phyloP scores from a whole-genome alignment of 2,329 filamentous ascomycete genomes.

The Grosmannia huntii region DNA sequence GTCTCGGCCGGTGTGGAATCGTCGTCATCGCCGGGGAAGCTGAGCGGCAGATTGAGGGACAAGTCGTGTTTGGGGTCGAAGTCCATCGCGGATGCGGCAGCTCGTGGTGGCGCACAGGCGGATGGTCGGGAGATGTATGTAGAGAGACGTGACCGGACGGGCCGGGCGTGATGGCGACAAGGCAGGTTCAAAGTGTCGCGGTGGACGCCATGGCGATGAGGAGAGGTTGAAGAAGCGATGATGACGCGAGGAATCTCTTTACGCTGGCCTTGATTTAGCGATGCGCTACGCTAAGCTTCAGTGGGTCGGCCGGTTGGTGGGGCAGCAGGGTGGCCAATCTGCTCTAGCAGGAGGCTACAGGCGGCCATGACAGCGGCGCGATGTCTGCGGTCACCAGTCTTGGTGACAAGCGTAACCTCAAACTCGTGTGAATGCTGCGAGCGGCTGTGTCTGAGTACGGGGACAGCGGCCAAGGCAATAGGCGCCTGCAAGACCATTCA shows the following conservation, averaged over 20 bases:
- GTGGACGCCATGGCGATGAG: neutral
- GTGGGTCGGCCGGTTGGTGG: neutral
- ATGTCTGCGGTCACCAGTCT: too few species aligned
- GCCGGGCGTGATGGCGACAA: neutral
- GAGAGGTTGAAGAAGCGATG: neutral
- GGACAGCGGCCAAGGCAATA: too few species aligned
- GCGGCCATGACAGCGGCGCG: too few species aligned
- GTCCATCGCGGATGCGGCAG: conserved; percentile 4
- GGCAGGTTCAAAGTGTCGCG: neutral
- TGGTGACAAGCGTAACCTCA: too few species aligned
- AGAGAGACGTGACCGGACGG: neutral
- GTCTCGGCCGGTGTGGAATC: too few species aligned
- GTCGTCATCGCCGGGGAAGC: conserved; percentile 8
- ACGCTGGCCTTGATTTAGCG: neutral
- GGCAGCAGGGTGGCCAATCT: neutral
- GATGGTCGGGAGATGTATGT: neutral
- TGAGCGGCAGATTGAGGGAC: conserved; percentile 9
- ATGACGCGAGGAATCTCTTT: neutral
- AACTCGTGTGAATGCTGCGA: too few species aligned
- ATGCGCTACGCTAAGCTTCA: neutral
- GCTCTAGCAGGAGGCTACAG: too few species aligned
- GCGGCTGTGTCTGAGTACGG: too few species aligned
- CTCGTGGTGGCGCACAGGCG: neutral
- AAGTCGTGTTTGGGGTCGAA: conserved; percentile 9
- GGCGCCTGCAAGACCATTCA: too few species aligned